Evolutionary conservation across 371 early-diverging fungal species (phyloP).

Genomic region (Actinomucor elegans): DNA sequence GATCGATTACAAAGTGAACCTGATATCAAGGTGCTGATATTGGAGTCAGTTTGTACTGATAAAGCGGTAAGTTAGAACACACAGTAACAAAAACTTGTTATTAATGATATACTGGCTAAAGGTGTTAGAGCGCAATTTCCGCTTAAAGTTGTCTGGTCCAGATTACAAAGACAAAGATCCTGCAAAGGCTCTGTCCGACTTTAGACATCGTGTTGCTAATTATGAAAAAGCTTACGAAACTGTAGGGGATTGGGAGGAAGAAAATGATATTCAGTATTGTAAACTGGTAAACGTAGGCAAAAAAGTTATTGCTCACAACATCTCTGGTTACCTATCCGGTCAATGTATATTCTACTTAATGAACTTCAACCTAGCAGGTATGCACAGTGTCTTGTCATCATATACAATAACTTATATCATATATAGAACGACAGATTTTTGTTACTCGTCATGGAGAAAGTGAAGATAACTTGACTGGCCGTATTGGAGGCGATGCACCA

Average conservation of each 20-base stretch:
- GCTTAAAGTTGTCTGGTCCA: slow-evolving; percentile 80
- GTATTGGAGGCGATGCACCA: slow-evolving; percentile 79
- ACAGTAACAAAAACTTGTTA: background rate
- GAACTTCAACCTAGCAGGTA: slow-evolving; percentile 68
- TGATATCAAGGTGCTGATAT: slow-evolving; percentile 53
- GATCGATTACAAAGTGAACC: slow-evolving; percentile 61
- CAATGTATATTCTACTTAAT: slow-evolving; percentile 88
- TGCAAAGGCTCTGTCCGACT: slow-evolving; percentile 71
- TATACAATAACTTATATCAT: too few species aligned
- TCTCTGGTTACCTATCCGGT: slow-evolving; percentile 76
- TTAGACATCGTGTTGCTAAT: slow-evolving; percentile 71
- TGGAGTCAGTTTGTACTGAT: slow-evolving; percentile 83
- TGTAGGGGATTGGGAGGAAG: slow-evolving; percentile 75
- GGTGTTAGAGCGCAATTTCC: slow-evolving; percentile 74
- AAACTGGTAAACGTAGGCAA: slow-evolving; percentile 84
- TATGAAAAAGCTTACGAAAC: slow-evolving; percentile 85
- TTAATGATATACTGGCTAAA: slow-evolving; percentile 2
- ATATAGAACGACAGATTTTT: slow-evolving; percentile 71
- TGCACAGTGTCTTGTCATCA: background rate
- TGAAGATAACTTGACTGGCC: slow-evolving; percentile 53
- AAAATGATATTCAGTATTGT: slow-evolving; percentile 72
- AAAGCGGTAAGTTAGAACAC: slow-evolving; percentile 21
- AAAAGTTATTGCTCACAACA: slow-evolving; percentile 80
- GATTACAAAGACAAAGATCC: slow-evolving; percentile 78
- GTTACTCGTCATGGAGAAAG: slow-evolving; percentile 84